A percentile compares a stretch with the other conserved stretches of the same genome.
These are phyloP conservation scores for Zea mays DNA, from an alignment of 176 grass and related monocot species.

Conservation along the genomic window Zm-B73-REFERENCE-NAM-5.0 NC_050100.1:51571501-51572000, in stretches of 20 bases:
- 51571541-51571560: conserved; percentile 90
- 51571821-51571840: conserved; percentile 7
- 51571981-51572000: background rate
- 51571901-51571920: conserved; percentile 15
- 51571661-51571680: conserved; percentile 3
- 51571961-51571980: conserved; percentile 75
- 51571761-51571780: background rate
- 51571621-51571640: conserved; percentile 58
- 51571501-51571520: conserved; percentile 67
- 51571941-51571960: conserved; percentile 81
- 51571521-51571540: conserved; percentile 75
- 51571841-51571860: background rate
- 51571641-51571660: conserved; percentile 26
- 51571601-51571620: conserved; percentile 69
- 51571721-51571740: background rate
- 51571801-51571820: background rate
- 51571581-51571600: conserved; percentile 63
- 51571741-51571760: background rate
- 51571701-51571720: background rate
- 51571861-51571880: background rate
- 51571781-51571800: background rate
- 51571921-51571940: conserved; percentile 42
- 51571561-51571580: conserved; percentile 83
- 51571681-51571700: background rate
- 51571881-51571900: conserved; percentile 11